A percentile compares a stretch with the other conserved stretches of the same genome.
Conservation (phyloP, 306 rosid species). For the Corylus heterophylla region DNA sequence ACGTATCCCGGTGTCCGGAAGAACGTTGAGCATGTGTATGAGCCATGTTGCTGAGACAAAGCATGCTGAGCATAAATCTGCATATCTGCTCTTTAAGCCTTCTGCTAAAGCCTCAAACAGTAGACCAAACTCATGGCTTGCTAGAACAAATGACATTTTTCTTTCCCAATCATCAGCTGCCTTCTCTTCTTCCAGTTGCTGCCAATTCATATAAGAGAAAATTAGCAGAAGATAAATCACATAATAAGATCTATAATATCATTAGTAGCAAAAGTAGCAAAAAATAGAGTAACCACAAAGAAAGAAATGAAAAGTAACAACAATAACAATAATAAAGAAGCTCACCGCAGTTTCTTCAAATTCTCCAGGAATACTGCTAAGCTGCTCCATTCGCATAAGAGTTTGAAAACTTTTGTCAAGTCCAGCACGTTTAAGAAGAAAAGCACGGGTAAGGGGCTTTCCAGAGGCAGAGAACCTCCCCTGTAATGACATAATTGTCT, state of each 20-base stretch:
- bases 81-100: slow-evolving; percentile 67
- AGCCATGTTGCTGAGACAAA: slow-evolving; percentile 89
- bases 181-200: slow-evolving; percentile 70
- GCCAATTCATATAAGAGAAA: slow-evolving; percentile 14
- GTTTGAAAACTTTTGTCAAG: slow-evolving; percentile 46
- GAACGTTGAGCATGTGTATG: slow-evolving; percentile 60
- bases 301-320: slow-evolving; percentile 13
- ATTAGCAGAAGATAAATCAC: neutral
- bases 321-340: slow-evolving; percentile 16
- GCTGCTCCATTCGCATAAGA: slow-evolving; percentile 47
- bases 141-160: slow-evolving; percentile 72
- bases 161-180: slow-evolving; percentile 87
- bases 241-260: slow-evolving; percentile 9
- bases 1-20: slow-evolving; percentile 84
- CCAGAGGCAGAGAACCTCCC: slow-evolving; percentile 76
- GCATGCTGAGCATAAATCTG: slow-evolving; percentile 65
- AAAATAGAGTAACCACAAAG: slow-evolving; percentile 4
- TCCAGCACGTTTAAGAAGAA: slow-evolving; percentile 83
- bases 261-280: neutral
- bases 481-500: slow-evolving; percentile 73
- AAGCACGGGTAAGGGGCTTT: slow-evolving; percentile 58
- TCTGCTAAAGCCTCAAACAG: slow-evolving; percentile 87
- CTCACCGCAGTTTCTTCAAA: slow-evolving; percentile 52
- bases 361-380: slow-evolving; percentile 41
- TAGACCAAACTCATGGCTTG: slow-evolving; percentile 83